These are phyloP conservation scores for Arachis monticola DNA, from an alignment of 331 rosid species.

Conservation along the genomic window DNA sequence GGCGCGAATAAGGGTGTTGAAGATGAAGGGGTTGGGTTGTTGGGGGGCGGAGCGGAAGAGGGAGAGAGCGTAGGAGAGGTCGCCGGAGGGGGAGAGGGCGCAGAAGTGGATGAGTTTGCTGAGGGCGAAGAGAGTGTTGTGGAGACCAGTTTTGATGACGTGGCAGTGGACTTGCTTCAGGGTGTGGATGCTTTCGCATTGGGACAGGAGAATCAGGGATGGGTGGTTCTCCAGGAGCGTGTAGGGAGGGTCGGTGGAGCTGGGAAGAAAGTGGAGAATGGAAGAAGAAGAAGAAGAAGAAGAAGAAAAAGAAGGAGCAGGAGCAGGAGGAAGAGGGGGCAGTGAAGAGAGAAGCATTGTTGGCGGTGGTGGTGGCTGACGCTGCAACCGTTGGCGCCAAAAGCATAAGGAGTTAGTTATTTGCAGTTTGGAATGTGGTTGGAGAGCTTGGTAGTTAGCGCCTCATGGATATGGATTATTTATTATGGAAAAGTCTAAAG, in stretches of 20 bases:
- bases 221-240: constrained; percentile 58
- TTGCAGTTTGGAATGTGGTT: neutral
- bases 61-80: constrained; percentile 67
- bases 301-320: neutral
- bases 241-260: constrained; percentile 65
- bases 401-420: neutral
- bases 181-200: constrained; percentile 50
- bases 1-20: constrained; percentile 78
- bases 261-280: constrained; percentile 54
- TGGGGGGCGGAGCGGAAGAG: constrained; percentile 46
- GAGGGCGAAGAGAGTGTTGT: constrained; percentile 59
- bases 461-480: too few species aligned
- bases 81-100: constrained; percentile 52
- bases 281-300: constrained; percentile 27
- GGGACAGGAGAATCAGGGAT: constrained; percentile 52
- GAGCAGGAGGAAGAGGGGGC: neutral
- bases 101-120: constrained; percentile 74
- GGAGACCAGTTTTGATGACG: constrained; percentile 72
- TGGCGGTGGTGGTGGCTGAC: neutral
- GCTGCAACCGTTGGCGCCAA: neutral
- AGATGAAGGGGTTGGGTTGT: constrained; percentile 53
- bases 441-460: neutral
- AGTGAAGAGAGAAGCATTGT: constrained; percentile 45
- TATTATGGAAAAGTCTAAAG: too few species aligned
- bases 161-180: constrained; percentile 70